phyloP scores from a whole-genome alignment of 176 grass and related monocot species.

The Zoysia pacifica region DNA sequence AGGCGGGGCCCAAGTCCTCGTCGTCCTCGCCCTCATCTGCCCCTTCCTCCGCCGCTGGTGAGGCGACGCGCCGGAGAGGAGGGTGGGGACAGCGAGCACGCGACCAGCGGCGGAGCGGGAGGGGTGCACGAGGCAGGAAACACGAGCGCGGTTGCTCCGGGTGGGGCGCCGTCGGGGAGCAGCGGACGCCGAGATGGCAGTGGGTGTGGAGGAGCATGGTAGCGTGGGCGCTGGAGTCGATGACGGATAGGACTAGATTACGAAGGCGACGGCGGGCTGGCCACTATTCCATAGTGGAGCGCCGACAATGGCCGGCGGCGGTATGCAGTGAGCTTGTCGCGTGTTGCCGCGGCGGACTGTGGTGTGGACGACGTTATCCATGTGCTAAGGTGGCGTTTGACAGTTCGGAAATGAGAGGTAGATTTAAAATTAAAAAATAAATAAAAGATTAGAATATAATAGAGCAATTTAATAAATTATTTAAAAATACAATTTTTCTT shows the following conservation, averaged over 20 bases:
- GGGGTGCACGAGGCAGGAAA: background rate
- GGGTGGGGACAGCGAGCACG: conserved; percentile 16
- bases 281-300: background rate
- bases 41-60: background rate
- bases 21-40: background rate
- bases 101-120: background rate
- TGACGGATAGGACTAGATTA: background rate
- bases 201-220: conserved; percentile 9
- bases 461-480: no score
- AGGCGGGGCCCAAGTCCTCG: conserved; percentile 44
- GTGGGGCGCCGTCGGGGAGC: background rate
- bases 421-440: no score
- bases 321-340: background rate
- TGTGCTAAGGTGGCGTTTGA: no score
- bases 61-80: conserved; percentile 32
- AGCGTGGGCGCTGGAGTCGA: background rate
- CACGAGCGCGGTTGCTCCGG: background rate
- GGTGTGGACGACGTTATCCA: background rate
- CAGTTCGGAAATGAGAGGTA: no score
- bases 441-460: no score
- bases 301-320: background rate
- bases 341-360: background rate
- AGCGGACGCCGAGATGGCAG: background rate
- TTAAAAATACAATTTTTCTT: no score
- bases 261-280: no score